phyloP scores from a whole-genome alignment of 2,329 filamentous ascomycete genomes.

The Epichloe glyceriae region DNA sequence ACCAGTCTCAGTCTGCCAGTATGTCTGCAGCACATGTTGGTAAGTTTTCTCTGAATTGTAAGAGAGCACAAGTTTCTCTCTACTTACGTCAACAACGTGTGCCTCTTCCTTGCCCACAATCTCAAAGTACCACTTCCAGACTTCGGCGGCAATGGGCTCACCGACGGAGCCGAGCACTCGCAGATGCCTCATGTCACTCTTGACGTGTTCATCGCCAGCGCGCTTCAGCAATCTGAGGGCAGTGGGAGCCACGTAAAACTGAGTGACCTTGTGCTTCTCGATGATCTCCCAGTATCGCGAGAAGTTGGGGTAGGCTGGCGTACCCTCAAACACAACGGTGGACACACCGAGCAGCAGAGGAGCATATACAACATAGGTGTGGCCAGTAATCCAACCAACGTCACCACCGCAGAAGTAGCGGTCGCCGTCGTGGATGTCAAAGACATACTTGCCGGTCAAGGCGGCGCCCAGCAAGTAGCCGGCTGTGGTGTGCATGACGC shows the following conservation, averaged over 20 bases:
- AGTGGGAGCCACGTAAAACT: slow-evolving; percentile 97
- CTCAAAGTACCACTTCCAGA: slow-evolving; percentile 99
- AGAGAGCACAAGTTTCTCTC: background rate
- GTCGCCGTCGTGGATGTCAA: slow-evolving; percentile 91
- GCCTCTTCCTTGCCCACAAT: slow-evolving; percentile 85
- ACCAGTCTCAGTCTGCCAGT: slow-evolving; percentile 99
- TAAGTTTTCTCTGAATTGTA: background rate
- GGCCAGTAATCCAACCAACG: slow-evolving; percentile 97
- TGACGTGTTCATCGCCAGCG: slow-evolving; percentile 84
- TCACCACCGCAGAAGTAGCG: slow-evolving; percentile 96
- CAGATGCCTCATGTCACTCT: slow-evolving; percentile 77
- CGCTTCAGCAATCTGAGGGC: slow-evolving; percentile 88
- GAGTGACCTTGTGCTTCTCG: slow-evolving; percentile 85
- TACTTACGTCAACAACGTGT: slow-evolving; percentile 80
- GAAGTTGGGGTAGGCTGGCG: slow-evolving; percentile 93
- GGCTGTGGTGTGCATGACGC: slow-evolving; percentile 92
- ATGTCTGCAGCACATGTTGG: slow-evolving; percentile 51
- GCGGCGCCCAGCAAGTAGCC: slow-evolving; percentile 93
- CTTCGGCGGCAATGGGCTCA: slow-evolving; percentile 92
- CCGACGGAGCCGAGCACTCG: slow-evolving; percentile 89
- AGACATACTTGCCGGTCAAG: slow-evolving; percentile 93
- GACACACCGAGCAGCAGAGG: slow-evolving; percentile 85
- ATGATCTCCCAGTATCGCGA: slow-evolving; percentile 99
- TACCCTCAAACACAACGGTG: slow-evolving; percentile 95
- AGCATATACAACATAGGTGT: slow-evolving; percentile 96